phyloP scores from a whole-genome alignment of 2,329 filamentous ascomycete genomes.

The Microcera coccophila region DNA sequence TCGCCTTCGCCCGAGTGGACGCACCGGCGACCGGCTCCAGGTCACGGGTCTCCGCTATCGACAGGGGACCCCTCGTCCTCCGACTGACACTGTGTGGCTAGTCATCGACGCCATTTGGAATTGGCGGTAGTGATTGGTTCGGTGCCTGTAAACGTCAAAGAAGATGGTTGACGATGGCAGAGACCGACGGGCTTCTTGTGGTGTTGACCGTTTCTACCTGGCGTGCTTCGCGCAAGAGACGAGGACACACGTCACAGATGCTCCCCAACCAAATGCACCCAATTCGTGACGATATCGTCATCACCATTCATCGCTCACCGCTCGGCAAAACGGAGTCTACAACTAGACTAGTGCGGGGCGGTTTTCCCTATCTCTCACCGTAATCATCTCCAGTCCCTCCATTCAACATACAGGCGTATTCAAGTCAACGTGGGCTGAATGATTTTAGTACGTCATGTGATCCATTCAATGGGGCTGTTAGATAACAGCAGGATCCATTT shows the following conservation, averaged over 20 bases:
- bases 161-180: no score
- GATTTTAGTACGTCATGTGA: background rate
- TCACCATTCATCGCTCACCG: no score
- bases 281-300: no score
- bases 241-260: no score
- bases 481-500: background rate
- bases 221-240: no score
- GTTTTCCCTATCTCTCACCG: background rate
- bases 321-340: background rate
- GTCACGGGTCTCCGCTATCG: conserved; percentile 1
- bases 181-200: no score
- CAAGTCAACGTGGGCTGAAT: no score
- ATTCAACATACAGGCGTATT: no score
- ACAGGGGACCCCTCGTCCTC: conserved; percentile 4
- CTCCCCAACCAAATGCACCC: no score
- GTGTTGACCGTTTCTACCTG: no score
- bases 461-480: background rate
- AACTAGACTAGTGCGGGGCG: conserved; percentile 1
- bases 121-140: conserved; percentile 23
- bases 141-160: no score
- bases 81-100: background rate
- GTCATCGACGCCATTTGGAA: conserved; percentile 11
- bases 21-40: background rate
- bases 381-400: background rate
- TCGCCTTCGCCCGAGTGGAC: no score